Evolutionary conservation across 768 basidiomycete genomes (phyloP).

Genomic region (Lactifluus volemus): DNA sequence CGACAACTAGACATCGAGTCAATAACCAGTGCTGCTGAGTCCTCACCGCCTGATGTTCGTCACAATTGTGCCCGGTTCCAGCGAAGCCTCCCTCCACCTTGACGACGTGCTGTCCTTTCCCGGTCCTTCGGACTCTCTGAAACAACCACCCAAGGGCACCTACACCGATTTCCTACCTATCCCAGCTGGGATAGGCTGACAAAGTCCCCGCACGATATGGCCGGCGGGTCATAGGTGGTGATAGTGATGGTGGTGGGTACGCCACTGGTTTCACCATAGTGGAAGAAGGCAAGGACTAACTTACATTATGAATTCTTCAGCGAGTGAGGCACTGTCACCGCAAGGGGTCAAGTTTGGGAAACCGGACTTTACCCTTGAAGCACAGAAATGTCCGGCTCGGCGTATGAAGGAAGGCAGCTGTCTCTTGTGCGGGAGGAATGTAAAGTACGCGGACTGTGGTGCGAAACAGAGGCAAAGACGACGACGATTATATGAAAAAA

Average conservation of each 20-base stretch:
- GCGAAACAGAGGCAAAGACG: constrained; percentile 31
- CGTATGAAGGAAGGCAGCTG: constrained; percentile 57
- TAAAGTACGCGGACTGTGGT: constrained; percentile 33
- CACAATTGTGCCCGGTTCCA: constrained; percentile 34
- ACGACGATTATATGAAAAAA: constrained; percentile 33
- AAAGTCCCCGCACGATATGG: not conserved
- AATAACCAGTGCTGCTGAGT: too few relatives aligned
- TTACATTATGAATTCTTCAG: not conserved
- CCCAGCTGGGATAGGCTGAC: not conserved
- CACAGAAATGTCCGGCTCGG: constrained; percentile 38
- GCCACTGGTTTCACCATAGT: too few relatives aligned
- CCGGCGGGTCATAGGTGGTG: not conserved
- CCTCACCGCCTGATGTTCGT: constrained; percentile 33
- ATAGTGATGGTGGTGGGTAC: too few relatives aligned
- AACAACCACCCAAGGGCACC: not conserved
- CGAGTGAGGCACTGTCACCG: not conserved
- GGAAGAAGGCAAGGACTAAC: constrained; percentile 28
- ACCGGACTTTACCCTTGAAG: constrained; percentile 11
- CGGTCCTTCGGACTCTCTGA: not conserved
- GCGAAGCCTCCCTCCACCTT: not conserved
- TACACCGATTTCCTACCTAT: not conserved
- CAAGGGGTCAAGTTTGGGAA: not conserved
- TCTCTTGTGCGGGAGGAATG: constrained; percentile 44
- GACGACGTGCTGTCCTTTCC: constrained; percentile 1
- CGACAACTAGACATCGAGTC: too few relatives aligned